phyloP scores from a whole-genome alignment of 2,329 filamentous ascomycete species.

The Talaromyces marneffei region DNA sequence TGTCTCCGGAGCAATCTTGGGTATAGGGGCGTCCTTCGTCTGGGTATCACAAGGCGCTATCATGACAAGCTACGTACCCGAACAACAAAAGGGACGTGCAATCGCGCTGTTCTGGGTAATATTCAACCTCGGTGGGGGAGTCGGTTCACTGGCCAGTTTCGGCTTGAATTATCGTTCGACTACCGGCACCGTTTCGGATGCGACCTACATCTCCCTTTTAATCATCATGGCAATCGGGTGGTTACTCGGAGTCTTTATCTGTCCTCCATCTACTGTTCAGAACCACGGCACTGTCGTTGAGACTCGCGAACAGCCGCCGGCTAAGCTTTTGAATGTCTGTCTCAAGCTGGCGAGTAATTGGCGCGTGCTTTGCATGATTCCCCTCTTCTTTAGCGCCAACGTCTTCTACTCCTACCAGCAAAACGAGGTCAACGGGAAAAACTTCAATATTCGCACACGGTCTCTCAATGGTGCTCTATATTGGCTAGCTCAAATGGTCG shows the following conservation, averaged over 20 bases:
- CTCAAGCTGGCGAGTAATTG: constrained; percentile 36
- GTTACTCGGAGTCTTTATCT: constrained; percentile 44
- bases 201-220: constrained; percentile 48
- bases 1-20: constrained; percentile 40
- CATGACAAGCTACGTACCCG: constrained; percentile 44
- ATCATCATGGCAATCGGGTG: constrained; percentile 47
- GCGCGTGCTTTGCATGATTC: constrained; percentile 46
- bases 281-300: constrained; percentile 25
- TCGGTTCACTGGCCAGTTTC: constrained; percentile 42
- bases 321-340: constrained; percentile 1
- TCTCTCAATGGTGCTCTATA: constrained; percentile 49
- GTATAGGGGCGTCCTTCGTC: constrained; percentile 37
- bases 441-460: constrained; percentile 49
- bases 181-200: constrained; percentile 43
- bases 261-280: constrained; percentile 42
- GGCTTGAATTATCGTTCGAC: constrained; percentile 40
- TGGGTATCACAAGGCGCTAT: constrained; percentile 39
- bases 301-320: not conserved
- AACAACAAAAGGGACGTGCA: constrained; percentile 34
- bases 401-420: constrained; percentile 52
- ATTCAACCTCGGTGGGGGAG: constrained; percentile 43
- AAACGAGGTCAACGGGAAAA: constrained; percentile 47
- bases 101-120: constrained; percentile 39
- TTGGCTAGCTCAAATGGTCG: constrained; percentile 50
- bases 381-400: constrained; percentile 51